Evolutionary conservation across 768 basidiomycete genomes (phyloP), one percentile per base, ranked within the genome.

Genomic region (Pulveroboletus sp.): DNA sequence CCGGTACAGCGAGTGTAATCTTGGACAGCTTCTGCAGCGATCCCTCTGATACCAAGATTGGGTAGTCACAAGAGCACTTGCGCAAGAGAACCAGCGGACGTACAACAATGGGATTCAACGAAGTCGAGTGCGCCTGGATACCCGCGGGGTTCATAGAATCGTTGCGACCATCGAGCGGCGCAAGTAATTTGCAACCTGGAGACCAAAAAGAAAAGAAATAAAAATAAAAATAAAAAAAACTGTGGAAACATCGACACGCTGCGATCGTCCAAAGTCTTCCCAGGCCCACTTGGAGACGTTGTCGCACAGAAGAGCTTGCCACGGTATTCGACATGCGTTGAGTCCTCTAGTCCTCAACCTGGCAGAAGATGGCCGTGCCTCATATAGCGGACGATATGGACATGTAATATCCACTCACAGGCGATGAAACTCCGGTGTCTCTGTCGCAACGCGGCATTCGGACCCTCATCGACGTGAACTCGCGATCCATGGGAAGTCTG

Each of bases 121-220:
- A 10, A 11, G 13, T 32, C 13, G 32, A 32, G 32, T 21, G 21
- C 21, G 21, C 2, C 47, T 78, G 72, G 59, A 89, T 81, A 18
- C 87, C 86, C 50, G 75, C 68, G 48, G 79, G 76, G 67, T 89
- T 89, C 57, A 88, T 65, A 14, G 86, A 83, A 66, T 89, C 87
- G 54, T 83, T 72, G 18, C 82, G 76, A 17, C 87, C 86, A 18
- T 84, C 85, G 15, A 81, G 72, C 24, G 86, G 88, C 51, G 89
- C 84, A 56, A 89, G 27, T 28, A 28, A 21, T 21, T n/a, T 21
- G 21, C 21, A 21, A 21, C 21, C 21, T 21, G 21, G 21, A 21
- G 21, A 21, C 21, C 2, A 21, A 21, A 21, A 21, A 4, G 4
- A 21, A 21, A 21, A 21, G 21, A 21, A 21, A 21, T 2, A 21